A percentile compares a stretch with the other conserved stretches of the same genome.
Conservation (phyloP, 768 basidiomycete species). For the Kwoniella dejecticola region DNA sequence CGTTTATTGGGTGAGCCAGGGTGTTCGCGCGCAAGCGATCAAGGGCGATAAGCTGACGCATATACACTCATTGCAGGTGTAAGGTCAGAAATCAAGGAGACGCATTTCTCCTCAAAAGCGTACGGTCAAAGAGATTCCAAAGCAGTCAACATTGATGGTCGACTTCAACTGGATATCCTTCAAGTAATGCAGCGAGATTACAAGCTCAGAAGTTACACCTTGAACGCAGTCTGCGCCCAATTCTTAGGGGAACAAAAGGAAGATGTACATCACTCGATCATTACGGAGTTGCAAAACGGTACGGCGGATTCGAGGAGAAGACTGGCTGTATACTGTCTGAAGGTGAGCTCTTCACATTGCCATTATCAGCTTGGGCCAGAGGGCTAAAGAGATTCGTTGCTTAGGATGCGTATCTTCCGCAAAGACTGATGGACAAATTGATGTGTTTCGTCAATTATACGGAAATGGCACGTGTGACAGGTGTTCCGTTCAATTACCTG, state of each 20-base stretch:
- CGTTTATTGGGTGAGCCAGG: conserved; percentile 67
- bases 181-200: conserved; percentile 99
- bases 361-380: too few species aligned
- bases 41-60: too few species aligned
- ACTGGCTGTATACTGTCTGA: conserved; percentile 94
- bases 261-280: conserved; percentile 97
- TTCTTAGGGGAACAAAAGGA: conserved; percentile 99
- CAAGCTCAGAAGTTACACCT: conserved; percentile 92
- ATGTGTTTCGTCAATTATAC: conserved; percentile 99
- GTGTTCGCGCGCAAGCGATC: neutral
- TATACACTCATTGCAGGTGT: conserved; percentile 67
- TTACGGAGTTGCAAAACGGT: conserved; percentile 96
- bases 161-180: conserved; percentile 90
- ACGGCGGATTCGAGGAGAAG: conserved; percentile 89
- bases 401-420: conserved; percentile 97
- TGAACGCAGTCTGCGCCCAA: conserved; percentile 96
- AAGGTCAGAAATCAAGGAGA: conserved; percentile 80
- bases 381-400: neutral
- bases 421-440: conserved; percentile 91
- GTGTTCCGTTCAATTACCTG: conserved; percentile 97
- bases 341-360: conserved; percentile 61
- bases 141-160: conserved; percentile 84
- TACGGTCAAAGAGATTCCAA: conserved; percentile 97
- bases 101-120: conserved; percentile 97
- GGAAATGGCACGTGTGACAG: conserved; percentile 99